Conservation (phyloP, 2,329 filamentous ascomycete genomes). For the Graphilbum ipis-grandicollis region DNA sequence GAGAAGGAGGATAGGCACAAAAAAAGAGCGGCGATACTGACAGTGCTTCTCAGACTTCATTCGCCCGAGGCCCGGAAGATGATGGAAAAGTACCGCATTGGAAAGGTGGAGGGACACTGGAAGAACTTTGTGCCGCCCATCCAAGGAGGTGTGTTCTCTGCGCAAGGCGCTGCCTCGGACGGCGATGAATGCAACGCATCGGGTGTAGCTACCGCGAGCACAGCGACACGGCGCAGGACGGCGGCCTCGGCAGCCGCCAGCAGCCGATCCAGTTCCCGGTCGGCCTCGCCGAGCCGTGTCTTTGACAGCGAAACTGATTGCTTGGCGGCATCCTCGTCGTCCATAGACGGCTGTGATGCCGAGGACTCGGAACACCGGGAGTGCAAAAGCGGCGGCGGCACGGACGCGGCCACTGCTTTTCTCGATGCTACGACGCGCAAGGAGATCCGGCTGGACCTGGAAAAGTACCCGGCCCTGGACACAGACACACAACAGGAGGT, state of each 20-base stretch:
- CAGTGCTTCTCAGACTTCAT: conserved; percentile 76
- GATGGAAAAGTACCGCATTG: conserved; percentile 75
- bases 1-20: too few species aligned
- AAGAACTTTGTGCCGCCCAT: conserved; percentile 79
- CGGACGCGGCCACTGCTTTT: conserved; percentile 31
- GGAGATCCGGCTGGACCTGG: conserved; percentile 57
- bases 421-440: conserved; percentile 57
- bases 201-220: conserved; percentile 19
- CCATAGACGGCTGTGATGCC: background rate
- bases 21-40: too few species aligned
- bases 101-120: conserved; percentile 67
- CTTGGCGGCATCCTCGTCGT: background rate
- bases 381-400: too few species aligned
- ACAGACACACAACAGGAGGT: conserved; percentile 56
- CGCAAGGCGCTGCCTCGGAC: background rate
- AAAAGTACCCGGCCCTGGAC: conserved; percentile 70
- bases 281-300: conserved; percentile 27
- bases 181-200: conserved; percentile 5
- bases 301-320: conserved; percentile 21
- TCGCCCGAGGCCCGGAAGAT: conserved; percentile 56
- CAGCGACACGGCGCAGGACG: background rate
- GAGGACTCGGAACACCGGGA: too few species aligned
- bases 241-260: background rate
- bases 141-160: conserved; percentile 62
- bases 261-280: conserved; percentile 9